Evolutionary conservation across 805 yeast genomes (phyloP).

Genomic region (Nakazawaea molendinolei): DNA sequence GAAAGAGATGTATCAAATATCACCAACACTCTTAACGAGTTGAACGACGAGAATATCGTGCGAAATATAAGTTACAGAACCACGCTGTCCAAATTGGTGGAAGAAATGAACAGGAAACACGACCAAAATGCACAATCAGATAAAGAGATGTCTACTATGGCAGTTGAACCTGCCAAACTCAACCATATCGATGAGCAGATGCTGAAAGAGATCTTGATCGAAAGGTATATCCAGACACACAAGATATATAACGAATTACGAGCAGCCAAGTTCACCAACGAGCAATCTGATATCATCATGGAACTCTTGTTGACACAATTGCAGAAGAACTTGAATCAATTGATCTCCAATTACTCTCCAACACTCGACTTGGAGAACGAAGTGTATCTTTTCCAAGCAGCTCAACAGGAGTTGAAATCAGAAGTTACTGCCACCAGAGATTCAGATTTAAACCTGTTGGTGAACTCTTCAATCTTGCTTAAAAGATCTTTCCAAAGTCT

Average conservation of each 20-base stretch:
- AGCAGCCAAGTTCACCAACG: conserved; percentile 50
- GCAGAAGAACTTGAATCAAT: conserved; percentile 34
- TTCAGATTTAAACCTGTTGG: conserved; percentile 57
- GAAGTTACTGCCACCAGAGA: conserved; percentile 73
- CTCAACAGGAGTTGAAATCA: conserved; percentile 77
- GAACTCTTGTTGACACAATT: conserved; percentile 30
- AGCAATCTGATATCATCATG: conserved; percentile 57
- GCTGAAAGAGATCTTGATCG: no score
- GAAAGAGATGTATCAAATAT: conserved; percentile 6
- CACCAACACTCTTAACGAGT: conserved; percentile 6
- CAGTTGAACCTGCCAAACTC: no score
- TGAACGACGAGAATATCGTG: conserved; percentile 5
- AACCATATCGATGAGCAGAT: no score
- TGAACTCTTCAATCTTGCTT: conserved; percentile 58
- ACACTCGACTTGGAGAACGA: conserved; percentile 79
- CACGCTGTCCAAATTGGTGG: conserved; percentile 8
- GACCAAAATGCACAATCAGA: background rate
- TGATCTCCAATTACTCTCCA: conserved; percentile 42
- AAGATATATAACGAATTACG: conserved; percentile 46
- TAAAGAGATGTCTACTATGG: no score
- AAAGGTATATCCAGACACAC: conserved; percentile 54
- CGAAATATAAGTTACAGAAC: conserved; percentile 5
- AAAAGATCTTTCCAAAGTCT: conserved; percentile 68
- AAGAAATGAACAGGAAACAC: conserved; percentile 6
- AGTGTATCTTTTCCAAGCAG: conserved; percentile 83